Conservation (phyloP, 2,329 filamentous ascomycete genomes). For the Stachybotrys elegans region DNA sequence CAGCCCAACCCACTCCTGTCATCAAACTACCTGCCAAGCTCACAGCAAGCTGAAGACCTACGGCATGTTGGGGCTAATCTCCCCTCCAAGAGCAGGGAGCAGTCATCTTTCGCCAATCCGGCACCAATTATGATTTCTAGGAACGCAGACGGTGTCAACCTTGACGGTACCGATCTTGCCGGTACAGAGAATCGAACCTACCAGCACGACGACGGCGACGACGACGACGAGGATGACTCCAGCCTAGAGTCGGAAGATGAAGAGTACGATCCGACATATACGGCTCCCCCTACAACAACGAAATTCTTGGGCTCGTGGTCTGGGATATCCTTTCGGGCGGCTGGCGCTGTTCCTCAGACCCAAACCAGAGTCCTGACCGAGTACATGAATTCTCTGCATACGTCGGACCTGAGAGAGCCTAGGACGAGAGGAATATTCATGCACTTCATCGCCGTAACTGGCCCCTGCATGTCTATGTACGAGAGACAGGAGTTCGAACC, state of each 20-base stretch:
- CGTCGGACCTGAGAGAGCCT: constrained; percentile 72
- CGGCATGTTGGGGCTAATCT: no score
- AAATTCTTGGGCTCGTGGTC: no score
- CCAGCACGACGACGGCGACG: no score
- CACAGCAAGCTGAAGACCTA: background rate
- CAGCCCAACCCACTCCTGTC: constrained; percentile 11
- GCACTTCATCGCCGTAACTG: constrained; percentile 88
- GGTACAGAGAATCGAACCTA: background rate
- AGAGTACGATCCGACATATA: constrained; percentile 32
- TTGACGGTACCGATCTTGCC: background rate
- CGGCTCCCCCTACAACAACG: no score
- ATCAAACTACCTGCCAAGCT: constrained; percentile 8
- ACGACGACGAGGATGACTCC: constrained; percentile 60
- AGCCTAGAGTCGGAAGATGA: constrained; percentile 60
- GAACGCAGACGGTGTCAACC: no score
- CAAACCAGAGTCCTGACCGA: no score
- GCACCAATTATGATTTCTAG: background rate
- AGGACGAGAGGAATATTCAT: constrained; percentile 80
- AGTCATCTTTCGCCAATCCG: background rate
- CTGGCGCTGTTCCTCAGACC: no score
- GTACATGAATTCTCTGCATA: constrained; percentile 60
- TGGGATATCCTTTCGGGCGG: no score
- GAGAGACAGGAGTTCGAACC: constrained; percentile 77
- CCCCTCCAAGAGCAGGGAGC: background rate
- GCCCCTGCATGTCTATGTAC: constrained; percentile 79